A percentile compares a stretch with the other conserved stretches of the same genome.
Conservation (phyloP, 1,284 basidiomycete genomes). For the Trichosporon coremiiforme region DNA sequence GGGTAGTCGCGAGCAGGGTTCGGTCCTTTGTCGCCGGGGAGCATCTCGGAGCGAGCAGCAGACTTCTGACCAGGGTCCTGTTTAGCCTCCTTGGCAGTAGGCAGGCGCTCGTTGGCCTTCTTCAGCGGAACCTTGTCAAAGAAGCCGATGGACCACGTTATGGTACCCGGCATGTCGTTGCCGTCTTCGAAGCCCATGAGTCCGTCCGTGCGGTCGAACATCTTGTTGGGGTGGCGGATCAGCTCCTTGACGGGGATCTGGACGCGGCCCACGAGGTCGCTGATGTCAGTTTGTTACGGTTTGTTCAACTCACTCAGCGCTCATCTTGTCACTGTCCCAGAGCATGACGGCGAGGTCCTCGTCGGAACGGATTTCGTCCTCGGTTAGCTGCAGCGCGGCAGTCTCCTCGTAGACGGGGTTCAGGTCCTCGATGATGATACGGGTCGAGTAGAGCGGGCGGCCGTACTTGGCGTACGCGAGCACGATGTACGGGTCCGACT, state of each 20-base stretch:
- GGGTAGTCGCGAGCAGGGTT: conserved; percentile 58
- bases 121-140: conserved; percentile 65
- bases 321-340: conserved; percentile 73
- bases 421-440: conserved; percentile 67
- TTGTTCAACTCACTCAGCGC: conserved; percentile 59
- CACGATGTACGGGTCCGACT: conserved; percentile 65
- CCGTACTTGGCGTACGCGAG: conserved; percentile 61
- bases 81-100: conserved; percentile 48
- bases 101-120: conserved; percentile 57
- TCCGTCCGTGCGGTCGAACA: conserved; percentile 62
- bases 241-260: conserved; percentile 65
- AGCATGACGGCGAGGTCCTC: conserved; percentile 70
- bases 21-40: conserved; percentile 56
- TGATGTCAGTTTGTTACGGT: conserved; percentile 35
- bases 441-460: conserved; percentile 70
- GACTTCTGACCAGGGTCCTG: conserved; percentile 30
- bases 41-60: conserved; percentile 56
- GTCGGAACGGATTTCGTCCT: conserved; percentile 69
- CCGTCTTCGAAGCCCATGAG: conserved; percentile 67
- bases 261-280: conserved; percentile 70
- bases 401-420: conserved; percentile 79
- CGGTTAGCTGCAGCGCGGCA: conserved; percentile 67
- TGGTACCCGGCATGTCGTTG: conserved; percentile 62
- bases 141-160: conserved; percentile 65
- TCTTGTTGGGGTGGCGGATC: conserved; percentile 62